A percentile compares a stretch with the other conserved stretches of the same genome.
These are phyloP conservation scores for Kuraishia ogatae DNA, from an alignment of 805 yeast species.

Conservation along the genomic window DNA sequence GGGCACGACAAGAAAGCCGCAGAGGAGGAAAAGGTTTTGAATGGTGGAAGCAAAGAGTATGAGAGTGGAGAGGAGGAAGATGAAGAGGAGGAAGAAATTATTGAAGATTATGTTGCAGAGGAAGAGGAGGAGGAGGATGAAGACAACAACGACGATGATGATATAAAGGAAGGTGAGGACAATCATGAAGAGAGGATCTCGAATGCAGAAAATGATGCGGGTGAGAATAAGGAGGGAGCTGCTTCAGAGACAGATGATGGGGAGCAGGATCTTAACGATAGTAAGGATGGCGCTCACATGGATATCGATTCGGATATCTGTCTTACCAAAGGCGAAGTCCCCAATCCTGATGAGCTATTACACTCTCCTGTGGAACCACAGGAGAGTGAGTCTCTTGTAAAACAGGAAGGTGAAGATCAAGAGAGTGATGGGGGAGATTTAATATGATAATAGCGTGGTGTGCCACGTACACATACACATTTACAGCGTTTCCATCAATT, in stretches of 20 bases:
- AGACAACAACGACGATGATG: constrained; percentile 1
- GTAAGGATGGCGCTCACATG: background rate
- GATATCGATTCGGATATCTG: background rate
- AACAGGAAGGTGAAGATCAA: constrained; percentile 2
- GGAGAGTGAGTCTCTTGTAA: constrained; percentile 4
- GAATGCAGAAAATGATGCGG: background rate
- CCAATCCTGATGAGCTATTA: background rate
- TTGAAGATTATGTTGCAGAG: constrained; percentile 55
- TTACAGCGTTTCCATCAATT: background rate
- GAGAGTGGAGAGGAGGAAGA: constrained; percentile 10
- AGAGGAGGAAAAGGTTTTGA: constrained; percentile 1
- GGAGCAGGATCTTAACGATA: background rate
- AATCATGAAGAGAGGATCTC: background rate
- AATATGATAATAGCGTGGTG: background rate
- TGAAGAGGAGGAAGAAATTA: constrained; percentile 49
- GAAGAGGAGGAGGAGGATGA: constrained; percentile 3
- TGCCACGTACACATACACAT: too few species aligned
- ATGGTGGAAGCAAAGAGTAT: background rate
- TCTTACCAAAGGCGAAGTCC: background rate
- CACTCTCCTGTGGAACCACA: constrained; percentile 4
- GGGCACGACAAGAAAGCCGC: constrained; percentile 4
- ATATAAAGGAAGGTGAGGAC: background rate
- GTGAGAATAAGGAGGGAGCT: background rate
- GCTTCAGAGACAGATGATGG: background rate
- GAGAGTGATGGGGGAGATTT: background rate